Conservation (phyloP, 2,329 filamentous ascomycete genomes). For the Trichoderma sp. region DNA sequence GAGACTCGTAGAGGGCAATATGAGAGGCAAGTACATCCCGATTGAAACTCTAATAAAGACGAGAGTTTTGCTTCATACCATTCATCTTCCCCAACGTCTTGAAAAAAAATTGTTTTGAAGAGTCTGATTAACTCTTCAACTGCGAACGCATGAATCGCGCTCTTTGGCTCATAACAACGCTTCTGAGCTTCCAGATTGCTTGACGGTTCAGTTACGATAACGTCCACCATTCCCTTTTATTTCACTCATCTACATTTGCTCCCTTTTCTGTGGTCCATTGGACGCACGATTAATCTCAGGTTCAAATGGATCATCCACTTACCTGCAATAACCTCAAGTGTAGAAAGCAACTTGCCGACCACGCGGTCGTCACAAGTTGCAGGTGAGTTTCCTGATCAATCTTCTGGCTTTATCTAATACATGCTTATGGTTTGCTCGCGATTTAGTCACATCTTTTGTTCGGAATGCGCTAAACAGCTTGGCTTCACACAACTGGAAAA, state of each 20-base stretch:
- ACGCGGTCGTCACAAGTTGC: slow-evolving; percentile 86
- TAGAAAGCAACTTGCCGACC: slow-evolving; percentile 65
- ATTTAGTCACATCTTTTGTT: slow-evolving; percentile 80
- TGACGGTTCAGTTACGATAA: background rate
- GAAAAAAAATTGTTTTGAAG: background rate
- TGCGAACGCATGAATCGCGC: background rate
- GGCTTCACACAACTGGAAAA: slow-evolving; percentile 54
- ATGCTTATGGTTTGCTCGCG: slow-evolving; percentile 12
- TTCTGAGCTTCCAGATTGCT: background rate
- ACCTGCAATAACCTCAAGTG: slow-evolving; percentile 83
- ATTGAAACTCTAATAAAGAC: background rate
- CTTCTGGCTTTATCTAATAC: background rate
- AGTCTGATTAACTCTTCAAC: background rate
- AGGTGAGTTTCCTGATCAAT: slow-evolving; percentile 51
- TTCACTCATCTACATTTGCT: background rate
- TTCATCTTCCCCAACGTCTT: background rate
- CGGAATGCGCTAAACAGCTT: slow-evolving; percentile 66
- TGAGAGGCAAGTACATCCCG: background rate
- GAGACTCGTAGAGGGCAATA: background rate
- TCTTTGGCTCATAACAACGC: background rate
- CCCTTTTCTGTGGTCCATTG: background rate
- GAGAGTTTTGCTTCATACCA: background rate
- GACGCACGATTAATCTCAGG: background rate
- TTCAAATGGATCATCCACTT: slow-evolving; percentile 69
- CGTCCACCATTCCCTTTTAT: background rate